Base-by-base conservation (phyloP, 352 stramenopile genomes). In the Phytophthora rubi region DNA sequence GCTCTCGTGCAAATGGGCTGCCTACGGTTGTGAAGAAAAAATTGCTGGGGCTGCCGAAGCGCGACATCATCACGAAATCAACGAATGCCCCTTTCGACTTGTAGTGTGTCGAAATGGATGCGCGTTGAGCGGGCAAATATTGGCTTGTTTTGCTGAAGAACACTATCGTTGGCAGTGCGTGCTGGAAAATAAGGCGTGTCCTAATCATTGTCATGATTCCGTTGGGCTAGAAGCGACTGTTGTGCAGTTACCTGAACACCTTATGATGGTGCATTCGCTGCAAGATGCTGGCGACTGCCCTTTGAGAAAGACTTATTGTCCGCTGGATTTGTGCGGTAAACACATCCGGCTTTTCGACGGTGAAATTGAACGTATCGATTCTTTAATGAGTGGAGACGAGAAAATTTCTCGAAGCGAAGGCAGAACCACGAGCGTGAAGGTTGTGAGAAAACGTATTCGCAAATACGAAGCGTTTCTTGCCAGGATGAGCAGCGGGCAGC, bases 101-200 rank as follows among this genome's bases (percentile, higher is more conserved):
- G 68, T 89, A 0, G n/a, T 47, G 0, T 95, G 87, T 26, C 65
- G 59, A 10, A 89, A 95, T 51, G 74, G 59, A 5, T 95, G 85
- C 45, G 63, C 58, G 0, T 42, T 86, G 7, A 81, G 77, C 51
- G 76, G 68, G 5, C 33, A 65, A n/a, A 62, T 92, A 21, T 65
- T 88, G 0, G 58, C 53, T 6, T 88, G 77, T 26, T 92, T 92
- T 59, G 23, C 76, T 10, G 59, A 79, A 0, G 69, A 91, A 21
- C 87, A 95, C 59, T 92, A 87, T 53, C 70, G 54, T 5, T 93
- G 85, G 84, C 85, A 95, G 61, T 95, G 87, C 32, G 70, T 77
- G 26, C 32, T 82, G 12, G 79, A 92, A 59, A 62, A 13, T 2
- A 82, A 81, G 42, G 1, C 39, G 1, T 95, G 85, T 61, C 65